Evolutionary conservation across 768 basidiomycete species (phyloP).

Genomic region (Chalciporus chontae): DNA sequence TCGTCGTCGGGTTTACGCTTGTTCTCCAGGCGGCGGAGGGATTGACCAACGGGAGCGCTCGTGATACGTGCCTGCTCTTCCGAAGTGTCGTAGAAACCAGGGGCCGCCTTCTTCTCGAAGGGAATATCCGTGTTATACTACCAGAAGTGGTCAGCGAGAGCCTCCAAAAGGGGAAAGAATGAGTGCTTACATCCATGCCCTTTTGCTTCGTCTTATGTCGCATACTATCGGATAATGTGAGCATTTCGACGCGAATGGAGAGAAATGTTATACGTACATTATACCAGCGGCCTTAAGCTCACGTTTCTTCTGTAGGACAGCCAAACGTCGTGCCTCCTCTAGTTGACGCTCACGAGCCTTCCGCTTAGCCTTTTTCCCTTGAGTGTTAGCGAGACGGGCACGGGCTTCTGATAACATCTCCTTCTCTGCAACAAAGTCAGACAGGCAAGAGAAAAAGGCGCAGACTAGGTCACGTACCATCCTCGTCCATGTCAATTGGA

Average conservation of each 20-base stretch:
- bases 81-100: conserved; percentile 95
- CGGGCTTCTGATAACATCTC: conserved; percentile 99
- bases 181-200: conserved; percentile 85
- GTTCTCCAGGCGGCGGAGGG: conserved; percentile 87
- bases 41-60: conserved; percentile 88
- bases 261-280: conserved; percentile 53
- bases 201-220: conserved; percentile 92
- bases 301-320: conserved; percentile 95
- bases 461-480: conserved; percentile 52
- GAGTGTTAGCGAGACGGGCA: conserved; percentile 96
- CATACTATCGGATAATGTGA: conserved; percentile 50
- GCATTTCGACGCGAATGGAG: not conserved
- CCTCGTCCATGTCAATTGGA: conserved; percentile 99
- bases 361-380: conserved; percentile 99
- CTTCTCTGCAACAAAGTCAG: conserved; percentile 62
- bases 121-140: conserved; percentile 99
- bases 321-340: conserved; percentile 91
- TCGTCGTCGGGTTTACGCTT: conserved; percentile 94
- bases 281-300: conserved; percentile 98
- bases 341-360: conserved; percentile 97
- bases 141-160: conserved; percentile 1
- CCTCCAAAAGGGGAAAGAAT: not conserved
- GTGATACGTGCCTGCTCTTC: conserved; percentile 88
- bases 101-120: conserved; percentile 93
- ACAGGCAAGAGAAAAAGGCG: not conserved